These are phyloP conservation scores for Elongisporangium anandrum DNA, from an alignment of 352 stramenopile species.

Conservation along the genomic window DNA sequence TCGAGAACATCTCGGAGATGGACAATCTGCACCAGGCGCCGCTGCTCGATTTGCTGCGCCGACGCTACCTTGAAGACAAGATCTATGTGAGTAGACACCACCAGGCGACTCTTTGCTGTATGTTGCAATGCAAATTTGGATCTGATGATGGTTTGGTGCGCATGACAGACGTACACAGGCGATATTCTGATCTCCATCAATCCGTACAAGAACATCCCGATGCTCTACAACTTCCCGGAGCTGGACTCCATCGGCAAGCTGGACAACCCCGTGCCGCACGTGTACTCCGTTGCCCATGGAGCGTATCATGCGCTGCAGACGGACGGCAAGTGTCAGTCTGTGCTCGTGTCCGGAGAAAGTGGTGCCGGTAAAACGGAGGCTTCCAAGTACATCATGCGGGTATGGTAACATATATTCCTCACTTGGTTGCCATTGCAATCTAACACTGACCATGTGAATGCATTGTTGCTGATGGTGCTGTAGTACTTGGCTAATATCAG, in stretches of 20 bases:
- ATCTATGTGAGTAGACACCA: slow-evolving; percentile 76
- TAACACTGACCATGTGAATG: slow-evolving; percentile 5
- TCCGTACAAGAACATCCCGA: slow-evolving; percentile 94
- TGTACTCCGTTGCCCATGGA: slow-evolving; percentile 81
- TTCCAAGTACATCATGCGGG: slow-evolving; percentile 91
- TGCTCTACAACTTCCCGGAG: slow-evolving; percentile 90
- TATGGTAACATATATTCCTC: slow-evolving; percentile 14
- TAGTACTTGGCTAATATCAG: slow-evolving; percentile 89
- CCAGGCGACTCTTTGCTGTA: not conserved
- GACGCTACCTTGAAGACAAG: slow-evolving; percentile 86
- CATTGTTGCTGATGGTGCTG: slow-evolving; percentile 5
- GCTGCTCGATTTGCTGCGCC: slow-evolving; percentile 84
- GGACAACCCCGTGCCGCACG: slow-evolving; percentile 82
- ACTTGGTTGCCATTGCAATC: not conserved
- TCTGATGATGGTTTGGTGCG: slow-evolving; percentile 2
- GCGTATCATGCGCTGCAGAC: slow-evolving; percentile 79
- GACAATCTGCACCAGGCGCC: slow-evolving; percentile 91
- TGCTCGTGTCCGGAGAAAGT: slow-evolving; percentile 84
- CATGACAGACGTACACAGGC: slow-evolving; percentile 85
- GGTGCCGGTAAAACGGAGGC: slow-evolving; percentile 87
- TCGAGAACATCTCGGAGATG: slow-evolving; percentile 92
- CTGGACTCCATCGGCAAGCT: slow-evolving; percentile 84
- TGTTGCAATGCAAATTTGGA: not conserved
- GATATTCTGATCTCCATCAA: slow-evolving; percentile 97
- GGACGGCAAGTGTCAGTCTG: slow-evolving; percentile 81